Evolutionary conservation across 2,329 filamentous ascomycete species (phyloP), one percentile per base, ranked within the genome.

Genomic region (Teratosphaeria gauchensis): DNA sequence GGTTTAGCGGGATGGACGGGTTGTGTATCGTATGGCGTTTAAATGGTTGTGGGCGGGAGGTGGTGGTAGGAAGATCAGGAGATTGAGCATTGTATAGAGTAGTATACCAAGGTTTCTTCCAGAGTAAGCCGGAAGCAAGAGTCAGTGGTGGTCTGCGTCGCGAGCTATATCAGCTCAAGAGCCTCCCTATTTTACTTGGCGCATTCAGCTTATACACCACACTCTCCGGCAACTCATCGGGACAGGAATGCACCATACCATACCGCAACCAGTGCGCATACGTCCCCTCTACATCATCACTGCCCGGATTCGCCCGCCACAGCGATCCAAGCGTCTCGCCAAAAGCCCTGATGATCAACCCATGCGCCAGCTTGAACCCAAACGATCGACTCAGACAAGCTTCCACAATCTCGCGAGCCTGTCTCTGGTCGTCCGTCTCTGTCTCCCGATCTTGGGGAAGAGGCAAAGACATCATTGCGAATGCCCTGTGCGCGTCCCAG

Each of bases 321-420:
- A 82, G 62, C 30, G 79, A 80, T 0, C 80, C 80, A 11, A 84
- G 68, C 0, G 81, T 83, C 19, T 76, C 71, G 1, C 77, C 77
- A 30, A 76, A 68, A 0, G 83, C 75, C 38, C 75, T 72, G 8
- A 82, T 53, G 28, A 82, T 82, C 28, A 83, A 63, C 0, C 81
- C 81, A 62, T 82, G 80, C 0, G 80, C 79, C 7, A 84, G 68
- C 69, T 84, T 84, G 67, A 84, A 79, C 1, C 76, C 77, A 66
- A 81, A 84, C 61, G 80, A 82, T 59, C 68, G 72, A 14, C 63
- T 66, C n/a, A 84, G 66, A 59, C 78, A 80, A 0, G 64, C 73
- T 66, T 83, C 78, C 0, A 84, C 79, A 55, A 84, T 78, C 61
- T 76, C 70, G 33, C 78, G 72, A 0, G 81, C 81, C 51, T 73